Evolutionary conservation across 345 rosid genomes (phyloP).

Genomic region (Brassica cretica): DNA sequence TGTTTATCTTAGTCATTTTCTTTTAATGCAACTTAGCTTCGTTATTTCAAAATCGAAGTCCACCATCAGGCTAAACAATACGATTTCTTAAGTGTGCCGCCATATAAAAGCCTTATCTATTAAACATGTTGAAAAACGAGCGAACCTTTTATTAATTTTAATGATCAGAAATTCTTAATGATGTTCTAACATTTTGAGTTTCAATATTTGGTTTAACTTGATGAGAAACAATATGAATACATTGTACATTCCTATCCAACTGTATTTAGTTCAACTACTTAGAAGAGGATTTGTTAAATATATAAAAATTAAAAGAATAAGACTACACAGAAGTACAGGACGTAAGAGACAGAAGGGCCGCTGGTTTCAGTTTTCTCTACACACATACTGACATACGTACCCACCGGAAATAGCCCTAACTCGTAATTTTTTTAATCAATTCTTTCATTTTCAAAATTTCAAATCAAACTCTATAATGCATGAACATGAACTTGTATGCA

Average conservation of each 20-base stretch:
- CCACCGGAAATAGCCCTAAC: constrained; percentile 30
- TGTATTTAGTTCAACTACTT: background rate
- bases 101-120: background rate
- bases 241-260: background rate
- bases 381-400: background rate
- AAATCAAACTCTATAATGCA: constrained; percentile 25
- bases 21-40: background rate
- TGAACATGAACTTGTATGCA: constrained; percentile 7
- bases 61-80: background rate
- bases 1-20: background rate
- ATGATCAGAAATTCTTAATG: background rate
- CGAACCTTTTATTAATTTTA: background rate
- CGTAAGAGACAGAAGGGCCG: constrained; percentile 23
- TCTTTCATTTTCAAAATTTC: constrained; percentile 4
- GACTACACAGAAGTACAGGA: background rate
- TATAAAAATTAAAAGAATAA: background rate
- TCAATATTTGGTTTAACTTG: background rate
- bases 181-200: background rate
- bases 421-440: background rate
- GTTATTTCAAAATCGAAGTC: background rate
- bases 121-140: background rate
- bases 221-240: background rate
- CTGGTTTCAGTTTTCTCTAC: constrained; percentile 23
- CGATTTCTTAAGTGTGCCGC: background rate
- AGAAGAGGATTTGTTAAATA: background rate